phyloP scores from a whole-genome alignment of 306 rosid species.

The Prunus mira region DNA sequence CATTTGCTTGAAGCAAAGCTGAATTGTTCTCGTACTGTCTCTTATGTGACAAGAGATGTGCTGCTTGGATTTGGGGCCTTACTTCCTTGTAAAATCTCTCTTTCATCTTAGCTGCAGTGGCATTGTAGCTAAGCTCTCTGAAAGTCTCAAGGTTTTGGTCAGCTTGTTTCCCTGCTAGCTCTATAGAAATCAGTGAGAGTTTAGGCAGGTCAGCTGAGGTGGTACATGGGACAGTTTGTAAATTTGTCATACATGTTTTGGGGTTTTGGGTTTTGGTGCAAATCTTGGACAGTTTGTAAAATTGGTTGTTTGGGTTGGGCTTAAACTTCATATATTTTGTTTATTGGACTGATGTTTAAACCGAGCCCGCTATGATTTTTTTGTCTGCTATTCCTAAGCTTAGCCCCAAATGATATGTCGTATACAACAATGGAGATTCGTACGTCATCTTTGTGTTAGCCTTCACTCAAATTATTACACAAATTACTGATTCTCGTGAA shows the following conservation, averaged over 20 bases:
- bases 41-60: background rate
- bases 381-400: too few relatives aligned
- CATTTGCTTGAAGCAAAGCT: background rate
- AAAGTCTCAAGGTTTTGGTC: background rate
- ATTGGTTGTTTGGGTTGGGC: too few relatives aligned
- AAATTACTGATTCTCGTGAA: too few relatives aligned
- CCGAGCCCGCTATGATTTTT: too few relatives aligned
- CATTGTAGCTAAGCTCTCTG: background rate
- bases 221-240: background rate
- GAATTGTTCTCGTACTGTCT: background rate
- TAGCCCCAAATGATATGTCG: too few relatives aligned
- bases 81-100: background rate
- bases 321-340: too few relatives aligned
- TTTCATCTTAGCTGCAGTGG: background rate
- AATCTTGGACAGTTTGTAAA: background rate
- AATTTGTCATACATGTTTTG: background rate
- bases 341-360: background rate
- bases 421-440: too few relatives aligned
- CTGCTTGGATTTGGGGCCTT: background rate
- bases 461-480: too few relatives aligned
- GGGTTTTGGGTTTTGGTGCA: background rate
- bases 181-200: conserved; percentile 2
- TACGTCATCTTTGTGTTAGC: too few relatives aligned
- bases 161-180: background rate
- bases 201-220: background rate